Conservation (phyloP, 805 yeast genomes). For the Yamadazyma sp. region DNA sequence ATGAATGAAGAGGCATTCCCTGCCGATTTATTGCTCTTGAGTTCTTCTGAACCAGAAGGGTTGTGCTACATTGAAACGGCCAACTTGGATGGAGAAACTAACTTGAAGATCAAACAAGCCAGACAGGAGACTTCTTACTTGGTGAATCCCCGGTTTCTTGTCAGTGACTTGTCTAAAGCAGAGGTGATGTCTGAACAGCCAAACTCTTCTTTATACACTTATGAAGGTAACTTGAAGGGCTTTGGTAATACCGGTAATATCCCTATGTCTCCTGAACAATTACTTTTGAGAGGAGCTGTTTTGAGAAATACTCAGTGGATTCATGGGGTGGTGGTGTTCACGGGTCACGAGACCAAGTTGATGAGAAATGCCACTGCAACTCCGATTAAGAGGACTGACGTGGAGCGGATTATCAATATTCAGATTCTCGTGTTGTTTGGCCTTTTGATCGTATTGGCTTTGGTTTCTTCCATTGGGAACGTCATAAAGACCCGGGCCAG, state of each 20-base stretch:
- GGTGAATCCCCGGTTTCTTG: slow-evolving; percentile 61
- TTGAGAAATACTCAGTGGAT: slow-evolving; percentile 94
- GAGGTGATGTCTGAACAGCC: slow-evolving; percentile 84
- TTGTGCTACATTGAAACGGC: slow-evolving; percentile 97
- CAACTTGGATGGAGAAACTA: slow-evolving; percentile 96
- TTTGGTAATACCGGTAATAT: slow-evolving; percentile 51
- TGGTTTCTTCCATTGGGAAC: slow-evolving; percentile 86
- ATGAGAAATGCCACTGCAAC: slow-evolving; percentile 99
- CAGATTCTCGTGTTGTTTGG: slow-evolving; percentile 89
- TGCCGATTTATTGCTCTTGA: slow-evolving; percentile 80
- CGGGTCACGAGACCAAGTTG: slow-evolving; percentile 97
- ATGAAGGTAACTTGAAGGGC: slow-evolving; percentile 79
- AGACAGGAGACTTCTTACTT: slow-evolving; percentile 70
- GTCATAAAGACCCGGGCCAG: slow-evolving; percentile 66
- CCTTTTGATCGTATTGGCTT: slow-evolving; percentile 68
- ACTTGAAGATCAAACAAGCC: slow-evolving; percentile 91
- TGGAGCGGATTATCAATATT: slow-evolving; percentile 89
- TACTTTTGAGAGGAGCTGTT: slow-evolving; percentile 92
- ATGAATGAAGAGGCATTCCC: slow-evolving; percentile 89
- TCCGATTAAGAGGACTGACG: slow-evolving; percentile 95
- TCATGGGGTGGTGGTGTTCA: slow-evolving; percentile 88
- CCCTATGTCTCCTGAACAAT: slow-evolving; percentile 85
- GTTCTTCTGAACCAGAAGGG: slow-evolving; percentile 98
- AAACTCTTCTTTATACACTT: slow-evolving; percentile 89
- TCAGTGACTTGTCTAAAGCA: slow-evolving; percentile 29